phyloP scores from a whole-genome alignment of 2,329 filamentous ascomycete genomes.

The Alternaria sp. region DNA sequence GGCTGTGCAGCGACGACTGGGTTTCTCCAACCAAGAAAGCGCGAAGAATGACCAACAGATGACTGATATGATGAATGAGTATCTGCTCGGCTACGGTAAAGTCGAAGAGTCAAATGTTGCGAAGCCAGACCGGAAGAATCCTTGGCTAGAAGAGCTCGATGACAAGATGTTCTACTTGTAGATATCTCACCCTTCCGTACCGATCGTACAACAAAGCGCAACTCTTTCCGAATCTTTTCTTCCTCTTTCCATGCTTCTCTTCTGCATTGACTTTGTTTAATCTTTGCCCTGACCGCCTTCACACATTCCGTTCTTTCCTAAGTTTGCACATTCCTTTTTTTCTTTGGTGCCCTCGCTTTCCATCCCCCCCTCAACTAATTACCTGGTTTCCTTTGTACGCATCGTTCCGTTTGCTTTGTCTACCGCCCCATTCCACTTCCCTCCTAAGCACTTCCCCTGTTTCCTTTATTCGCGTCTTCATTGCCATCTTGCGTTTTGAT shows the following conservation, averaged over 20 bases:
- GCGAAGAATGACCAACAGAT: not conserved
- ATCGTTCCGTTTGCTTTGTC: not conserved
- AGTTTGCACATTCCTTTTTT: not conserved
- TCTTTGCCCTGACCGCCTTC: not conserved
- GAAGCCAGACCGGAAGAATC: not conserved
- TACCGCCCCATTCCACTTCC: not conserved
- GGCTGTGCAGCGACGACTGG: not conserved
- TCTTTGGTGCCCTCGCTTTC: too few species aligned
- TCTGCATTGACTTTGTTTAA: not conserved
- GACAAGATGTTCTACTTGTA: constrained; percentile 19
- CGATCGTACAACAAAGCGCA: too few species aligned
- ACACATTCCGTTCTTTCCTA: not conserved
- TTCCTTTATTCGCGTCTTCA: not conserved
- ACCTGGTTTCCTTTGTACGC: too few species aligned
- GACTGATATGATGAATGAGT: constrained; percentile 5
- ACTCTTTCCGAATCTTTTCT: too few species aligned
- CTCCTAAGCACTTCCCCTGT: not conserved
- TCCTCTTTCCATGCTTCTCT: too few species aligned
- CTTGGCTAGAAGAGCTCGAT: constrained; percentile 8
- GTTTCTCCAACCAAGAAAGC: not conserved
- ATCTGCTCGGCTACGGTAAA: not conserved
- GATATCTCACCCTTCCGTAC: too few species aligned
- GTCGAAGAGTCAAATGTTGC: not conserved
- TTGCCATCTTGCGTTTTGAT: not conserved
- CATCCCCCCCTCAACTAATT: too few species aligned